A percentile compares a stretch with the other conserved stretches of the same genome.
Evolutionary conservation across 768 basidiomycete genomes (phyloP).

Genomic region (Amanita rubescens): DNA sequence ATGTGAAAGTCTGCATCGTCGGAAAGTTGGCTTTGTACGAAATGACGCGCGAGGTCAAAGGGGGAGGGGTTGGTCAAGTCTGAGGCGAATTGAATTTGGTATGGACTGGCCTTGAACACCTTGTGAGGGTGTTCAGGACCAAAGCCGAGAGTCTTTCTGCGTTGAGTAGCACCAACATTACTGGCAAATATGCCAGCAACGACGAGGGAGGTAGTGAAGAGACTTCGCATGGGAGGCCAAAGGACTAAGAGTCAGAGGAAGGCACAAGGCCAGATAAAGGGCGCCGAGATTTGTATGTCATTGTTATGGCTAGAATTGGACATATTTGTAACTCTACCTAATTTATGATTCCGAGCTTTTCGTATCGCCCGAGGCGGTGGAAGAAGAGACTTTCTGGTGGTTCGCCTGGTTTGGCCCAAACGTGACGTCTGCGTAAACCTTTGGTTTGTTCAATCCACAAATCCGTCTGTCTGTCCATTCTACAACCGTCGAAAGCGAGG

Average conservation of each 20-base stretch:
- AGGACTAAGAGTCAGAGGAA: neutral
- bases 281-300: neutral
- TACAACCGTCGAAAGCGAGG: constrained; percentile 53
- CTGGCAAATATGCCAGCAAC: constrained; percentile 1
- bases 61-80: constrained; percentile 33
- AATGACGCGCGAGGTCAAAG: constrained; percentile 52
- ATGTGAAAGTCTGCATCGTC: constrained; percentile 41
- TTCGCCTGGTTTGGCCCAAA: constrained; percentile 47
- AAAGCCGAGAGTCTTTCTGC: constrained; percentile 89
- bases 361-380: constrained; percentile 50
- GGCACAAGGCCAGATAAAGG: neutral
- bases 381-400: constrained; percentile 51
- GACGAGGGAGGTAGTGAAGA: constrained; percentile 5
- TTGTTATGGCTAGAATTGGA: neutral
- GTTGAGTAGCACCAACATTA: constrained; percentile 21
- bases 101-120: constrained; percentile 46
- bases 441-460: constrained; percentile 35
- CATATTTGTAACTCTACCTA: neutral
- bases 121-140: constrained; percentile 76
- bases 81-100: constrained; percentile 34
- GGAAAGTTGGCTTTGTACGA: constrained; percentile 43
- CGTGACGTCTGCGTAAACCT: constrained; percentile 40
- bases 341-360: constrained; percentile 28
- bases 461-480: constrained; percentile 50
- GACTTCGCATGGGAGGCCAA: neutral